Conservation (phyloP, 164 flowering plant species). For the Nymphaea thermarum region DNA sequence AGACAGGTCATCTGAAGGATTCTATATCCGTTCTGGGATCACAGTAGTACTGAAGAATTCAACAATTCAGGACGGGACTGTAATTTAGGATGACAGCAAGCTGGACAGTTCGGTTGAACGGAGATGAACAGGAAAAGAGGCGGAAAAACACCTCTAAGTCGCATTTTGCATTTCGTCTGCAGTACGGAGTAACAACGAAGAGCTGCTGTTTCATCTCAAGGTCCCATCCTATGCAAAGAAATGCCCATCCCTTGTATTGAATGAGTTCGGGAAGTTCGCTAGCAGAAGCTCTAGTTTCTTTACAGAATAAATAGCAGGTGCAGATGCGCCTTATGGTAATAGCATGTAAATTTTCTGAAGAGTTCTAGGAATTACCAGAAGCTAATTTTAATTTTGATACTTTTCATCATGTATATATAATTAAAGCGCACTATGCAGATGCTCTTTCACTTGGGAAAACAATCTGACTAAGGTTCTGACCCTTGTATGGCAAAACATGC, state of each 20-base stretch:
- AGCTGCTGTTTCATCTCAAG: background rate
- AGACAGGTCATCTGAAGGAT: constrained; percentile 67
- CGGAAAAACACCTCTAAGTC: background rate
- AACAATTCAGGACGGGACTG: constrained; percentile 66
- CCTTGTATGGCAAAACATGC: too few relatives aligned
- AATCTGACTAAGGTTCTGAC: too few relatives aligned
- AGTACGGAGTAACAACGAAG: background rate
- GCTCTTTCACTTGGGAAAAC: too few relatives aligned
- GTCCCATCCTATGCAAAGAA: background rate
- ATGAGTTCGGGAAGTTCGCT: background rate
- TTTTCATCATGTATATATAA: too few relatives aligned
- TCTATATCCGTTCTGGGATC: constrained; percentile 86
- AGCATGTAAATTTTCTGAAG: too few relatives aligned
- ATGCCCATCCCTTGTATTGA: background rate
- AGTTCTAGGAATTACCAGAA: too few relatives aligned
- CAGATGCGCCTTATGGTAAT: too few relatives aligned
- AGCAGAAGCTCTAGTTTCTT: background rate
- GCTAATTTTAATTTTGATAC: too few relatives aligned
- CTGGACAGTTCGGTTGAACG: background rate
- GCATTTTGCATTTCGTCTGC: background rate
- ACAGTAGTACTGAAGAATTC: constrained; percentile 70
- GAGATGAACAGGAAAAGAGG: background rate
- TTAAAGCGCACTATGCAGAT: too few relatives aligned
- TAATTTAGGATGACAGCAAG: constrained; percentile 20
- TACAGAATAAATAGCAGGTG: too few relatives aligned